Evolutionary conservation across 108 stramenopile genomes (phyloP), one percentile per base, ranked within the genome.

Genomic region (Skeletonema grethae): DNA sequence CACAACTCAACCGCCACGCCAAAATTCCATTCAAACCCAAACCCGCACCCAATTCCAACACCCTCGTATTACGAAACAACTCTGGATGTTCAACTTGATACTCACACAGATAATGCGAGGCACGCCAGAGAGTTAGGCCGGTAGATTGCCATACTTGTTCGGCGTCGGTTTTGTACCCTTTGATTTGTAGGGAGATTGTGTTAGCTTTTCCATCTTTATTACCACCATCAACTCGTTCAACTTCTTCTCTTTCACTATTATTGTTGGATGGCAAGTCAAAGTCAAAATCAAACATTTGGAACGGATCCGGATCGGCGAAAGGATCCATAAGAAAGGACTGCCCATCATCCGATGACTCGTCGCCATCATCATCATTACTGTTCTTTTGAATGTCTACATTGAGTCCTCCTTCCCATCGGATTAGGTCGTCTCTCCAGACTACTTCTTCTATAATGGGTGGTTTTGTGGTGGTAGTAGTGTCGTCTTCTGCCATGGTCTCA

Each of bases 71-170:
- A 9, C 2, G 36, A 16, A 80, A 64, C n/a, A 69, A 48, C 10
- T 46, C 3, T 32, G 57, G 9, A 53, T 87, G 57, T 28, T 79
- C 58, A 12, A 89, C 57, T 64, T 87, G 79, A 76, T 89, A 89
- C 45, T 80, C 76, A 55, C 90, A 88, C 28, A 93, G 66, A 61
- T 82, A 78, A 11, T 90, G 71, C 9, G 87, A 85, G 0, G 90
- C 86, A 15, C 82, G 84, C 92, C 92, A 93, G 16, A 93, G 59
- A 24, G 92, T 90, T 31, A 90, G 63, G 7, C 92, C 92, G 18
- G 92, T 93, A 16, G 88, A 88, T 59, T 89, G 77, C 86, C 83
- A 87, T 30, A 86, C 85, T 71, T 84, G 77, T 11, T 87, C 90
- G 10, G 85, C 74, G 20, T 85, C 81, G 16, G 71, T 55, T 62